Evolutionary conservation across 2,329 filamentous ascomycete species (phyloP).

Genomic region (Phaeosphaeria sp.): DNA sequence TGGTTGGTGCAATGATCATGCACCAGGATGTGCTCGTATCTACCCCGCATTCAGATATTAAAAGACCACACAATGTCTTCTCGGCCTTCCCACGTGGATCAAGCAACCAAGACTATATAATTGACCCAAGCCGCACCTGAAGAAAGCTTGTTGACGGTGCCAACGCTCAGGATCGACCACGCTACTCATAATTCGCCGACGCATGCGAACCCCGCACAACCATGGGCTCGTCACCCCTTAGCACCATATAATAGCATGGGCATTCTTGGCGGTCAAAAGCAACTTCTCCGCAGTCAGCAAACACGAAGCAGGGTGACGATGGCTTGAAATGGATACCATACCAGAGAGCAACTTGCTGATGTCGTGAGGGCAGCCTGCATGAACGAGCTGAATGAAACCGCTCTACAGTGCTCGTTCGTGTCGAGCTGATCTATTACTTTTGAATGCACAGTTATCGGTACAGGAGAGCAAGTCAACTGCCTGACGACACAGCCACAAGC

Average conservation of each 20-base stretch:
- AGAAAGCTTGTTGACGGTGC: slow-evolving; percentile 16
- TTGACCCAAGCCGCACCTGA: slow-evolving; percentile 19
- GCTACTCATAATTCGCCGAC: slow-evolving; percentile 13
- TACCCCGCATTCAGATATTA: neutral
- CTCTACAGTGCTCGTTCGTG: no score
- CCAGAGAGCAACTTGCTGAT: neutral
- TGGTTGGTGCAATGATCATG: neutral
- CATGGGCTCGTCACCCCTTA: slow-evolving; percentile 12
- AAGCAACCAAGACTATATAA: slow-evolving; percentile 24
- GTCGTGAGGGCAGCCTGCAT: neutral
- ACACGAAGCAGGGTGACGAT: neutral
- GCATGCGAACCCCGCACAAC: slow-evolving; percentile 19
- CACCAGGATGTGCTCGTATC: neutral
- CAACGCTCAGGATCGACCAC: slow-evolving; percentile 6
- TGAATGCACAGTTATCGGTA: neutral
- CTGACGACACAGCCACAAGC: neutral
- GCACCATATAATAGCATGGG: slow-evolving; percentile 24
- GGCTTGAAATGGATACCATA: neutral
- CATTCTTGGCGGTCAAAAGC: slow-evolving; percentile 22
- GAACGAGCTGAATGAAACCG: no score
- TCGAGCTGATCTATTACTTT: neutral
- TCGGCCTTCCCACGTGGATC: neutral
- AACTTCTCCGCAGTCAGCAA: neutral
- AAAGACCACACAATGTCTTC: neutral
- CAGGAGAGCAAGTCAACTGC: neutral